Evolutionary conservation across 1,284 basidiomycete genomes (phyloP), one percentile per base, ranked within the genome.

Genomic region (Pascua guehoae): DNA sequence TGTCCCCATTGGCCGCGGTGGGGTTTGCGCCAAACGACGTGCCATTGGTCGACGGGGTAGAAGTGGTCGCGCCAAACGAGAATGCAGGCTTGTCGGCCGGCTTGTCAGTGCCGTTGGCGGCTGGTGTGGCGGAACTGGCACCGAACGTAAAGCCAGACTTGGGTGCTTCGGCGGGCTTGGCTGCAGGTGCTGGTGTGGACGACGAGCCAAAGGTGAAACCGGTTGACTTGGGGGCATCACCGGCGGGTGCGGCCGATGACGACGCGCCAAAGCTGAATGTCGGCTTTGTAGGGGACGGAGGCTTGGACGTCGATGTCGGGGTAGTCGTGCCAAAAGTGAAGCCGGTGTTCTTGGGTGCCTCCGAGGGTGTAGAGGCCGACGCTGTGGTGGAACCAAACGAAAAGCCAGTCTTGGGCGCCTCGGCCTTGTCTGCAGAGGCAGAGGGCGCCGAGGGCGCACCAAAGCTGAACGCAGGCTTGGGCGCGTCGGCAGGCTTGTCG

Each of bases 181-280:
- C 49, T 15, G 40, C 45, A 4, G 36, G 12, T 7, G 47, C 41
- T 4, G 50, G 51, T 14, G 51, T 40, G 17, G 47, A 17, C 37
- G 48, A 37, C 14, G 36, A 32, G 17, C 53, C 49, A 32, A 56
- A 56, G 3, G 43, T 16, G 40, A 51, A 56, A 7, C 44, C 51
- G 11, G 36, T 12, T 4, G 49, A 40, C 32, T 48, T 47, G 18
- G 49, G 40, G 1, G 54, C 49, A 32, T 47, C 43, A 12, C 39
- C 44, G 42, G n/a, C 8, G 44, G 16, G 50, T 41, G 53, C 17
- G 2, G 55, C 32, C 7, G 61, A 41, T 14, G 62, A 50, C 11
- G 65, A 42, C 4, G 61, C 42, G 44, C 65, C 63, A 45, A 66
- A 67, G 15, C 52, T 54, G 57, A 67, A 69, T 3, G 66, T 40